phyloP scores from a whole-genome alignment of 176 grass and related monocot species.

The Bothriochloa decipiens region DNA sequence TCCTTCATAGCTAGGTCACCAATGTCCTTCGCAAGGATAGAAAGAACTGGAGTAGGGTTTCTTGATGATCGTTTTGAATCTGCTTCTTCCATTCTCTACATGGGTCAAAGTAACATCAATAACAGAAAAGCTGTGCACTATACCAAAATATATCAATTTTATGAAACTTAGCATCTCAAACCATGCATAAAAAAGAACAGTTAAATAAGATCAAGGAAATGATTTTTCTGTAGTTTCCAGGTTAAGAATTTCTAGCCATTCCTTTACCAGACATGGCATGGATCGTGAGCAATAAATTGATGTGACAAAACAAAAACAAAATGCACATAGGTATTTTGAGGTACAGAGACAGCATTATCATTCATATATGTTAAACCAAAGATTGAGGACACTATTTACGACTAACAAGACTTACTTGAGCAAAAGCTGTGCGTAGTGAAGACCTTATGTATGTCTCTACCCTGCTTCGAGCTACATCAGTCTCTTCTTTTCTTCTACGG shows the following conservation, averaged over 20 bases:
- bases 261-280: neutral
- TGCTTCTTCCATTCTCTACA: conserved; percentile 98
- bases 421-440: conserved; percentile 93
- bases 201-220: conserved; percentile 6
- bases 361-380: conserved; percentile 29
- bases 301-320: conserved; percentile 32
- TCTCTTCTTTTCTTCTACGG: conserved; percentile 87
- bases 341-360: neutral
- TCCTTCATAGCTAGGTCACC: conserved; percentile 85
- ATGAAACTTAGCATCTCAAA: conserved; percentile 23
- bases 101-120: conserved; percentile 40
- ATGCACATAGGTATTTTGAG: neutral
- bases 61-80: conserved; percentile 85
- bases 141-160: neutral
- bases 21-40: conserved; percentile 96
- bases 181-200: conserved; percentile 19
- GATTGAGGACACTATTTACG: neutral
- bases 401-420: conserved; percentile 64
- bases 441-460: conserved; percentile 94
- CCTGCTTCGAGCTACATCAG: conserved; percentile 83
- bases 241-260: conserved; percentile 1
- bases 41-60: conserved; percentile 75
- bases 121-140: conserved; percentile 20
- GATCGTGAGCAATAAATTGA: neutral
- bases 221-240: neutral